Percentiles rank a stretch among this genome's conserved stretches.
phyloP scores from a whole-genome alignment of 2,329 filamentous ascomycete genomes.

The Cladosporium sp. region DNA sequence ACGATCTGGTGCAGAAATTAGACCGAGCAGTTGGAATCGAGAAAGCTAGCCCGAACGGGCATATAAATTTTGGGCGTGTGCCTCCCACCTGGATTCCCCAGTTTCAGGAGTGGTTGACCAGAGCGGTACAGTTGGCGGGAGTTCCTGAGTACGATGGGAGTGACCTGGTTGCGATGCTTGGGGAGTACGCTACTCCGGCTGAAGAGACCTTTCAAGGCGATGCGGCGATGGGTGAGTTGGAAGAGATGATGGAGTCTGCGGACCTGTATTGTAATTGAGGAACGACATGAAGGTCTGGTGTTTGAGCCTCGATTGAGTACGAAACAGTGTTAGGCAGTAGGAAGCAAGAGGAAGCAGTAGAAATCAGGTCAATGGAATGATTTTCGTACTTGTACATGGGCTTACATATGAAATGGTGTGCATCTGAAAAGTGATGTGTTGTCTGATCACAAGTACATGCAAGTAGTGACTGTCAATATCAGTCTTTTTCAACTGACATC shows the following conservation, averaged over 20 bases:
- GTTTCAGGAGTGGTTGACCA: background rate
- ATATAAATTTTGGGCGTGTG: background rate
- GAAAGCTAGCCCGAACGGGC: too few relatives aligned
- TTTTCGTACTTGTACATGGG: too few relatives aligned
- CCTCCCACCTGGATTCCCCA: background rate
- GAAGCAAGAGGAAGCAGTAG: too few relatives aligned
- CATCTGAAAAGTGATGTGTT: background rate
- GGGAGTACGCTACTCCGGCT: background rate
- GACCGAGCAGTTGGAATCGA: background rate
- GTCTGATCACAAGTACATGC: background rate
- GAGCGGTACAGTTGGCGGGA: background rate
- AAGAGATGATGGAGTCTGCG: background rate
- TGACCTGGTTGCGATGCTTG: background rate
- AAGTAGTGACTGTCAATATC: background rate
- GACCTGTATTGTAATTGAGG: background rate
- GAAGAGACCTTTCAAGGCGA: background rate
- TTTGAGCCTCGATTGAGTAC: too few relatives aligned
- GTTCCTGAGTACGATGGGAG: background rate
- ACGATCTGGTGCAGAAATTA: background rate
- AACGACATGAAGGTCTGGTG: too few relatives aligned
- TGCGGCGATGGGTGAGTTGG: background rate
- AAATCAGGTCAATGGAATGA: too few relatives aligned
- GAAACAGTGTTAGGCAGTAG: too few relatives aligned
- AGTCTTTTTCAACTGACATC: constrained; percentile 54
- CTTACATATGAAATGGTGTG: background rate